Conservation (phyloP, 148 eudicot species). For the Camellia sinensis region DNA sequence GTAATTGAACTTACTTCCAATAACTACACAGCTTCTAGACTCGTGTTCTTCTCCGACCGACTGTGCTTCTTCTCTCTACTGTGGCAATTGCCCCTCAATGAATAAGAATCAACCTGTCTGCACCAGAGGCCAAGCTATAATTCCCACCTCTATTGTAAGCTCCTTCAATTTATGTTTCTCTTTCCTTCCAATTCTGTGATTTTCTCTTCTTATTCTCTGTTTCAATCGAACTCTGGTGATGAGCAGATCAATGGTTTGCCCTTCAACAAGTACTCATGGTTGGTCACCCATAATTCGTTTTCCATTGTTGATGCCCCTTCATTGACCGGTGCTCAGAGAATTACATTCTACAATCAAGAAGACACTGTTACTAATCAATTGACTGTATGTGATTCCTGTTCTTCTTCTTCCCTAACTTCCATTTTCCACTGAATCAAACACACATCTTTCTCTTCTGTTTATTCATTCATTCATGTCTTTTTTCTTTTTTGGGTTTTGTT, state of each 20-base stretch:
- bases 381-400: conserved; percentile 45
- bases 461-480: not conserved
- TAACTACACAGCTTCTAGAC: conserved; percentile 58
- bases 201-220: not conserved
- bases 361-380: conserved; percentile 92
- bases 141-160: conserved; percentile 77
- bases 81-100: conserved; percentile 83
- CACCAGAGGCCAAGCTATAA: conserved; percentile 72
- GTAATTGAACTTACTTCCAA: conserved; percentile 23
- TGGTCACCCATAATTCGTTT: conserved; percentile 92
- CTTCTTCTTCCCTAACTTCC: not conserved
- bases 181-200: not conserved
- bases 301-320: conserved; percentile 92
- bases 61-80: conserved; percentile 78
- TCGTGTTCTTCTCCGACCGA: conserved; percentile 74
- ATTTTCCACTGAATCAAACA: not conserved
- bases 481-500: conserved; percentile 22
- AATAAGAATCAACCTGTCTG: conserved; percentile 63
- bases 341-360: conserved; percentile 97
- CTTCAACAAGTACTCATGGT: conserved; percentile 95
- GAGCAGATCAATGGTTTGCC: conserved; percentile 79
- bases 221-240: conserved; percentile 12
- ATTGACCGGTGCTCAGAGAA: conserved; percentile 74
- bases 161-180: not conserved
- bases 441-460: not conserved